Percentiles rank a stretch among this genome's conserved stretches.
Conservation (phyloP, 1,284 basidiomycete genomes). For the Laetiporus sulphureus region DNA sequence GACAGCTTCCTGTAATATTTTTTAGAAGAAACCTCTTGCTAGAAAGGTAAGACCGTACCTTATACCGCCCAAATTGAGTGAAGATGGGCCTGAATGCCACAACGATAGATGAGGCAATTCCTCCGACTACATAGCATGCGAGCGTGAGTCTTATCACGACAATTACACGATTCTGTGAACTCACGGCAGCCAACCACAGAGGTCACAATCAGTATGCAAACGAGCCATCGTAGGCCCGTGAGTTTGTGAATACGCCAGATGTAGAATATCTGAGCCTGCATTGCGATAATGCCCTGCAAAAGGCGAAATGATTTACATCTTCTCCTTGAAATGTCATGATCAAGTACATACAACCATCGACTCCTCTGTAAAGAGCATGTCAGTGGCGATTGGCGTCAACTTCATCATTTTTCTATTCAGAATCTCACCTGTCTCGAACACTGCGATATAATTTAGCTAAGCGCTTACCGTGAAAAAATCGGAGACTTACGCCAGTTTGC, state of each 20-base stretch:
- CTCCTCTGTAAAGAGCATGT: not conserved
- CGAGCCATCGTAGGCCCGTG: conserved; percentile 3
- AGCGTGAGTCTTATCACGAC: too few species aligned
- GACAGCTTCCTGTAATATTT: conserved; percentile 7
- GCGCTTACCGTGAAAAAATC: not conserved
- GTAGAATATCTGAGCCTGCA: conserved; percentile 30
- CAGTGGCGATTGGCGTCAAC: conserved; percentile 3
- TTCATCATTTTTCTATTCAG: not conserved
- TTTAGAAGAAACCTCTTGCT: not conserved
- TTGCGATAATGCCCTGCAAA: conserved; percentile 26
- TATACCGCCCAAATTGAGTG: conserved; percentile 1
- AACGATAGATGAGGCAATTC: conserved; percentile 10
- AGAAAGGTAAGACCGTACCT: not conserved
- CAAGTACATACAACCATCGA: not conserved
- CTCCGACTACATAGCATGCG: conserved; percentile 2
- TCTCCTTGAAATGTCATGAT: not conserved
- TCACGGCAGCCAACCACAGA: conserved; percentile 3
- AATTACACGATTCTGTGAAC: not conserved
- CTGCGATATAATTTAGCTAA: conserved; percentile 5
- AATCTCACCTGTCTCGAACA: conserved; percentile 29
- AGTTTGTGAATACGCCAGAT: conserved; percentile 28
- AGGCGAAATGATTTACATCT: conserved; percentile 19
- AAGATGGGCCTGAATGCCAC: conserved; percentile 5
- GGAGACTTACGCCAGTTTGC: conserved; percentile 28
- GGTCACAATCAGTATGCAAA: conserved; percentile 1